Evolutionary conservation across 2,329 filamentous ascomycete species (phyloP).

Genomic region (Daldinia eschscholtzii): DNA sequence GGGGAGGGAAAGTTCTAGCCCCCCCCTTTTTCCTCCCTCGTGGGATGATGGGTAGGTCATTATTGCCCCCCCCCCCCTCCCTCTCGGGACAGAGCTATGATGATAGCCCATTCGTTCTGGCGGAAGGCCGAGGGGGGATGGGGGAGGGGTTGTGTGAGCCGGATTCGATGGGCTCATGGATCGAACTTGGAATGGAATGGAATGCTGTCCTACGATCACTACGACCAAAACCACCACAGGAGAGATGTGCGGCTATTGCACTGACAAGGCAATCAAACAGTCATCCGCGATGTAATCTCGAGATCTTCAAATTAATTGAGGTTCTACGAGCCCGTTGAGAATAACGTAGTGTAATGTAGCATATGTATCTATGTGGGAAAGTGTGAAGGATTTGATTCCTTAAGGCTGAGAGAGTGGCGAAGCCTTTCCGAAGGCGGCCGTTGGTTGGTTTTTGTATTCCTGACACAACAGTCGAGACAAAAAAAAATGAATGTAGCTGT

Average conservation of each 20-base stretch:
- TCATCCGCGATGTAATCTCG: not conserved
- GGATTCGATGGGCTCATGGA: slow-evolving; percentile 10
- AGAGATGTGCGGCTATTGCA: not conserved
- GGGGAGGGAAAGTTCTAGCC: slow-evolving; percentile 14
- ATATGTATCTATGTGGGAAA: not conserved
- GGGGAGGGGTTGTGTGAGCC: slow-evolving; percentile 5
- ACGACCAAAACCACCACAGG: not conserved
- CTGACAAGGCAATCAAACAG: not conserved
- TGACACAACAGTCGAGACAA: no score
- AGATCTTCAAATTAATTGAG: slow-evolving; percentile 4
- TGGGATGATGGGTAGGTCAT: slow-evolving; percentile 5
- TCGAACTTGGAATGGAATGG: slow-evolving; percentile 4
- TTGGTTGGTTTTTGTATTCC: no score
- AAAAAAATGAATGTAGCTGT: no score
- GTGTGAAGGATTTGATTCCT: slow-evolving; percentile 26
- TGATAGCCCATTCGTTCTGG: slow-evolving; percentile 14
- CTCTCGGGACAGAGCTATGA: not conserved
- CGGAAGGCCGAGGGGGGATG: not conserved
- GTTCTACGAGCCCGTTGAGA: not conserved
- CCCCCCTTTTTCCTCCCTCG: not conserved
- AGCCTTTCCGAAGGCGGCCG: slow-evolving; percentile 2
- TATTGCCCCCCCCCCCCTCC: not conserved
- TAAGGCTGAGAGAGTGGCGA: slow-evolving; percentile 21
- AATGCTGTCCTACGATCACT: slow-evolving; percentile 4
- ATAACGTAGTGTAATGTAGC: not conserved